Percentiles rank a stretch among this genome's conserved stretches.
phyloP scores from a whole-genome alignment of 805 yeast genomes.

The Suhomyces tanzawaensis region DNA sequence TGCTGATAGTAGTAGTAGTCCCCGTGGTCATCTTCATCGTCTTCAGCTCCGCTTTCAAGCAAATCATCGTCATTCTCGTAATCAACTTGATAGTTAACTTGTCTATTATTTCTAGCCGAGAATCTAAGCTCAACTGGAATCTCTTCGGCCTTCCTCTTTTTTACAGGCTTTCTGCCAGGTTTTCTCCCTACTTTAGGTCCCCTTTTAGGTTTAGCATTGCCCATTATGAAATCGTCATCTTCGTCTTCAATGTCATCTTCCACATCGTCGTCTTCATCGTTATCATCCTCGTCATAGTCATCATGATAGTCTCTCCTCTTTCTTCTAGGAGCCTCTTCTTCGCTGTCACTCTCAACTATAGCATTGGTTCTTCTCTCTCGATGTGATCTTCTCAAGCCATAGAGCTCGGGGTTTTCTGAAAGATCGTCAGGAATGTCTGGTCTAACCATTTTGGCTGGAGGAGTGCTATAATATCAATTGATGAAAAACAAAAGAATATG shows the following conservation, averaged over 20 bases:
- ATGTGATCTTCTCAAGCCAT: constrained; percentile 76
- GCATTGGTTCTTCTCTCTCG: constrained; percentile 49
- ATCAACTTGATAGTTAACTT: constrained; percentile 77
- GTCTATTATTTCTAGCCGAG: constrained; percentile 65
- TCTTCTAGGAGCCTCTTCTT: constrained; percentile 23
- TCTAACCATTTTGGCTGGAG: constrained; percentile 26
- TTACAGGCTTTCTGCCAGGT: neutral
- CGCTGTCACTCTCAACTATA: constrained; percentile 34
- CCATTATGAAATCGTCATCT: constrained; percentile 26
- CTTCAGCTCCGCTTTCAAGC: constrained; percentile 43
- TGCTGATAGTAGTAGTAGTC: constrained; percentile 35
- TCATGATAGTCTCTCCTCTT: constrained; percentile 12
- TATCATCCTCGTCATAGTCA: constrained; percentile 19
- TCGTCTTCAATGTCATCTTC: constrained; percentile 20
- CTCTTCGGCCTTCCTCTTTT: constrained; percentile 1
- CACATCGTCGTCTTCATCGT: constrained; percentile 16
- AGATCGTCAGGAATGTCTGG: constrained; percentile 49
- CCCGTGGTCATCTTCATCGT: constrained; percentile 29
- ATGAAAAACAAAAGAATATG: no score
- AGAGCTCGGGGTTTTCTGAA: constrained; percentile 71
- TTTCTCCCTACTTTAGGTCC: neutral
- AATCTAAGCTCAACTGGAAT: constrained; percentile 60
- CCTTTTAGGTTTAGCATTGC: constrained; percentile 15
- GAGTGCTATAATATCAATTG: no score
- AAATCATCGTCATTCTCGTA: constrained; percentile 60